Evolutionary conservation across 768 basidiomycete species (phyloP).

Genomic region (Boletellus ananas): DNA sequence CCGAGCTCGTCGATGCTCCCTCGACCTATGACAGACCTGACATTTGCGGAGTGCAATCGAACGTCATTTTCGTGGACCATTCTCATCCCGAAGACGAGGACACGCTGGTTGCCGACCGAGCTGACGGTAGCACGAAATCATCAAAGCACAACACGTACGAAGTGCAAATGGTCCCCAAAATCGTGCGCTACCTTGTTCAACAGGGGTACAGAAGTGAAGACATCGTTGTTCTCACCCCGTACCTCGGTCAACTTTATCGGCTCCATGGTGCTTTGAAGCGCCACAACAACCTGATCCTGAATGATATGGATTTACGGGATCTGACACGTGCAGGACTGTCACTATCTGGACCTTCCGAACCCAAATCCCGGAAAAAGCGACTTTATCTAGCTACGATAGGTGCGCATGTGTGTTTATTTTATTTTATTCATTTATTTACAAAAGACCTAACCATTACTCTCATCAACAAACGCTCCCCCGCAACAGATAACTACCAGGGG

Average conservation of each 20-base stretch:
- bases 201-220: constrained; percentile 62
- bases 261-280: constrained; percentile 45
- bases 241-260: constrained; percentile 57
- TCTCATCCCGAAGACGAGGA: constrained; percentile 56
- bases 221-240: constrained; percentile 67
- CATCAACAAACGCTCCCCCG: neutral
- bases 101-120: constrained; percentile 37
- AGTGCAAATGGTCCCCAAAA: constrained; percentile 59
- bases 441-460: neutral
- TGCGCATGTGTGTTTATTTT: constrained; percentile 19
- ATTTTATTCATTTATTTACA: too few species aligned
- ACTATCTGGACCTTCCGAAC: constrained; percentile 18
- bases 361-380: constrained; percentile 35
- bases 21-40: constrained; percentile 45
- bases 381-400: constrained; percentile 68
- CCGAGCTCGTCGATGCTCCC: constrained; percentile 55
- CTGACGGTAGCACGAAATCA: constrained; percentile 42
- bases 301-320: constrained; percentile 58
- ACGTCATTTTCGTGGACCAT: constrained; percentile 61
- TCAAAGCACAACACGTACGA: constrained; percentile 64
- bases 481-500: constrained; percentile 69
- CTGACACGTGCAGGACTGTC: constrained; percentile 53
- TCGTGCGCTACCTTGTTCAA: constrained; percentile 60
- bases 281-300: constrained; percentile 48
- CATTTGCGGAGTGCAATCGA: constrained; percentile 52